Percentiles rank a stretch among this genome's conserved stretches.
These are phyloP conservation scores for Tricholoma sp. DNA, from an alignment of 768 basidiomycete genomes.

Conservation along the genomic window DNA sequence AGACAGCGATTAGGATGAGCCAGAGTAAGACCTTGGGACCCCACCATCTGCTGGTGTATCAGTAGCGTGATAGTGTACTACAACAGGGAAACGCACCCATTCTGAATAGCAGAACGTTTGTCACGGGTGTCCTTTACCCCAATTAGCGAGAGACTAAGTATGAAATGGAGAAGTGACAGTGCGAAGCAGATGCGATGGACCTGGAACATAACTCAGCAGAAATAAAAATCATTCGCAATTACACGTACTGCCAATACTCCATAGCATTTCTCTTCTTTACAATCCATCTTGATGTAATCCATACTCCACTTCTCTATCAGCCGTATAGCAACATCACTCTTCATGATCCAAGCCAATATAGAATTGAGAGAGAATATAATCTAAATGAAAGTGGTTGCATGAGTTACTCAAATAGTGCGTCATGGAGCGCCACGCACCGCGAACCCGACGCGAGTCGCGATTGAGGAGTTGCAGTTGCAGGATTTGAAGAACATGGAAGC, in stretches of 20 bases:
- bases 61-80: constrained; percentile 1
- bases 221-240: neutral
- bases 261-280: constrained; percentile 88
- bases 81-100: constrained; percentile 57
- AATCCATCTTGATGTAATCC: constrained; percentile 99
- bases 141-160: constrained; percentile 74
- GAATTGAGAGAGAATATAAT: constrained; percentile 95
- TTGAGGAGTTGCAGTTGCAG: constrained; percentile 98
- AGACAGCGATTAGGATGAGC: constrained; percentile 72
- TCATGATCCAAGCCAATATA: constrained; percentile 95
- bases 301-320: constrained; percentile 90
- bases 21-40: constrained; percentile 93
- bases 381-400: constrained; percentile 31
- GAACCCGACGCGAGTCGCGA: constrained; percentile 94
- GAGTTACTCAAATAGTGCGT: neutral
- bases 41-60: constrained; percentile 74
- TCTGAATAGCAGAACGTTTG: constrained; percentile 93
- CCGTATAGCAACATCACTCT: constrained; percentile 80
- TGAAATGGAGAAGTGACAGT: constrained; percentile 79
- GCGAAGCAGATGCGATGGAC: constrained; percentile 98
- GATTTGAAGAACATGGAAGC: constrained; percentile 98
- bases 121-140: constrained; percentile 88
- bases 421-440: constrained; percentile 54
- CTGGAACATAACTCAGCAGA: constrained; percentile 27
- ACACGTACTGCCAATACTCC: constrained; percentile 85